Evolutionary conservation across 1,284 basidiomycete genomes (phyloP).

Genomic region (Papiliotrema flavescens): DNA sequence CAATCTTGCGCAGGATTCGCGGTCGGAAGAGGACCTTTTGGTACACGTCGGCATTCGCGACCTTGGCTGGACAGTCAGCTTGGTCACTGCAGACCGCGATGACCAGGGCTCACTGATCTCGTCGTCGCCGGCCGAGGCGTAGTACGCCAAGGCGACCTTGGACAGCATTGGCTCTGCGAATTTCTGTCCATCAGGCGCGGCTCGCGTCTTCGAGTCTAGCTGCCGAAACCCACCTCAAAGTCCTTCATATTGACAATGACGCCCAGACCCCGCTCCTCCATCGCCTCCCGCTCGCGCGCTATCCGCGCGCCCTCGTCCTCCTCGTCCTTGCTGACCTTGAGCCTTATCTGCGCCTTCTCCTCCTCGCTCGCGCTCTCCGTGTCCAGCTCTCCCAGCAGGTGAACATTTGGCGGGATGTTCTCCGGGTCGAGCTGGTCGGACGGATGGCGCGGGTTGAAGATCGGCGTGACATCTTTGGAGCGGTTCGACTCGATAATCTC

Average conservation of each 20-base stretch:
- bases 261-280: slow-evolving; percentile 40
- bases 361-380: slow-evolving; percentile 21
- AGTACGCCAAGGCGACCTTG: slow-evolving; percentile 73
- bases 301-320: slow-evolving; percentile 38
- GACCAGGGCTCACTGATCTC: slow-evolving; percentile 60
- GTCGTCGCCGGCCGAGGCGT: slow-evolving; percentile 76
- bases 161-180: slow-evolving; percentile 61
- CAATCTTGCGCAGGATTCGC: slow-evolving; percentile 69
- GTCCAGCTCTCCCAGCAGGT: slow-evolving; percentile 30
- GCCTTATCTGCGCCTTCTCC: slow-evolving; percentile 30
- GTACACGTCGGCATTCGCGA: slow-evolving; percentile 70
- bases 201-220: background rate
- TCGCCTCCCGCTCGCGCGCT: slow-evolving; percentile 25
- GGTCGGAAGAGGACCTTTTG: slow-evolving; percentile 76
- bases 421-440: slow-evolving; percentile 38
- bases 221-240: slow-evolving; percentile 40
- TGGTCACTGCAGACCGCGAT: background rate
- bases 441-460: slow-evolving; percentile 45
- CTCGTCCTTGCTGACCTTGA: slow-evolving; percentile 34
- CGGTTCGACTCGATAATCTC: slow-evolving; percentile 40
- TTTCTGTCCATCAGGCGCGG: slow-evolving; percentile 43
- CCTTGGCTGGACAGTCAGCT: slow-evolving; percentile 30
- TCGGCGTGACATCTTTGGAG: slow-evolving; percentile 40
- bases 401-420: slow-evolving; percentile 36
- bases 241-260: slow-evolving; percentile 42